A percentile compares a stretch with the other conserved stretches of the same genome.
phyloP scores from a whole-genome alignment of 1,139 yeast species.

The Hyphopichia wangnamkhiaoensis region DNA sequence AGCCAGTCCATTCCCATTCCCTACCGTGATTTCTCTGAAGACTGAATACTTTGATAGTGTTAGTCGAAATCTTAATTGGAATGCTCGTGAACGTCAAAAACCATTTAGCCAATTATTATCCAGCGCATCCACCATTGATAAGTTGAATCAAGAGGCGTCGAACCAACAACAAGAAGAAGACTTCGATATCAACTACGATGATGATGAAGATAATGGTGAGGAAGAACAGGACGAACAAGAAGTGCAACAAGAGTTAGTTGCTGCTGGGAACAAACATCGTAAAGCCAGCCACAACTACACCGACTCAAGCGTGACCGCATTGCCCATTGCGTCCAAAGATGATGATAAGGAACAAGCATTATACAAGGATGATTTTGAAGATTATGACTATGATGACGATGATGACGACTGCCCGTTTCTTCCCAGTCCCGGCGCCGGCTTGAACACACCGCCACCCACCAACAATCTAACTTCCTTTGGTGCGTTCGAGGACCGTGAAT shows the following conservation, averaged over 20 bases:
- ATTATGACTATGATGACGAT: constrained; percentile 10
- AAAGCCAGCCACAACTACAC: constrained; percentile 2
- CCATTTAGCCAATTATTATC: constrained; percentile 44
- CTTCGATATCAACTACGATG: constrained; percentile 31
- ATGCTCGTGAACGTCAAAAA: constrained; percentile 77
- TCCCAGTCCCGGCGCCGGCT: constrained; percentile 29
- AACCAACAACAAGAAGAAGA: constrained; percentile 21
- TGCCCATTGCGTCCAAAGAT: constrained; percentile 4
- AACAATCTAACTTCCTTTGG: constrained; percentile 18
- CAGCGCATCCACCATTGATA: too few relatives aligned
- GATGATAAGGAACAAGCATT: background rate
- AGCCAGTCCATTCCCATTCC: constrained; percentile 83
- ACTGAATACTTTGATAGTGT: constrained; percentile 85
- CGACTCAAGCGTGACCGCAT: too few relatives aligned
- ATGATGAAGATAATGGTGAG: constrained; percentile 15
- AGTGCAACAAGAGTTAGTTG: background rate
- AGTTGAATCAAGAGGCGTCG: too few relatives aligned
- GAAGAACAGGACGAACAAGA: constrained; percentile 9
- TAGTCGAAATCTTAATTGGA: constrained; percentile 84
- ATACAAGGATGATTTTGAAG: too few relatives aligned
- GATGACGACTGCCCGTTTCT: constrained; percentile 22
- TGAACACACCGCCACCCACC: constrained; percentile 29
- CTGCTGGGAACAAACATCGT: too few relatives aligned
- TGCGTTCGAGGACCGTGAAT: constrained; percentile 33
- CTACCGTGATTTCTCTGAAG: constrained; percentile 73